A percentile compares a stretch with the other conserved stretches of the same genome.
Conservation (phyloP, 371 early-diverging fungal species). For the Mortierella sp. region DNA sequence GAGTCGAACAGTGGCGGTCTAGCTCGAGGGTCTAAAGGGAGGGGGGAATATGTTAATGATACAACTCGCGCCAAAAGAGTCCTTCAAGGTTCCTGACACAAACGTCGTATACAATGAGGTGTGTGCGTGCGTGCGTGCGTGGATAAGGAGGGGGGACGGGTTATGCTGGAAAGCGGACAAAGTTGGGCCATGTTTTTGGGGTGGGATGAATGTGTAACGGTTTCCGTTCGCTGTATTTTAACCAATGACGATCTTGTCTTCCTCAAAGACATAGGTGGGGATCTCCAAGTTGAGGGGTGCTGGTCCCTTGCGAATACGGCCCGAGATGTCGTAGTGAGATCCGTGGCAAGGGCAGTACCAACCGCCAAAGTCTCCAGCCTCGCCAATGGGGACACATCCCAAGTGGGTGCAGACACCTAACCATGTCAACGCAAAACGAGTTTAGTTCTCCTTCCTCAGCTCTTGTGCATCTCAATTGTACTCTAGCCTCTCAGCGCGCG, state of each 20-base stretch:
- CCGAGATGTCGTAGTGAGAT: constrained; percentile 73
- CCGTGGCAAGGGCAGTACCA: constrained; percentile 99
- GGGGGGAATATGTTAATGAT: no score
- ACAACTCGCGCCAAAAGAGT: no score
- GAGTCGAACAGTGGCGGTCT: no score
- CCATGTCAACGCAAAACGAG: not conserved
- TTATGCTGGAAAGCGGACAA: no score
- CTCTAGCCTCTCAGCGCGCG: no score
- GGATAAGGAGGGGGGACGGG: no score
- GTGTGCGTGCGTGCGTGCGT: no score
- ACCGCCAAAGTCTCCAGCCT: constrained; percentile 97
- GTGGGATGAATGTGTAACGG: no score
- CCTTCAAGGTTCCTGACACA: no score
- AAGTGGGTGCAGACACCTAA: constrained; percentile 97
- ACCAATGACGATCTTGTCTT: constrained; percentile 69
- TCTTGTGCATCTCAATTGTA: not conserved
- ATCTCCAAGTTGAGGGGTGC: constrained; percentile 98
- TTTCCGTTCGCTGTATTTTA: constrained; percentile 42
- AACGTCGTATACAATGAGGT: no score
- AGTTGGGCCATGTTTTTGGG: no score
- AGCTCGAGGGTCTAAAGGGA: no score
- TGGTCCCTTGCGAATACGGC: constrained; percentile 98
- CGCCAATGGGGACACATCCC: constrained; percentile 98
- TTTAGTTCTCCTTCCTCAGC: not conserved
- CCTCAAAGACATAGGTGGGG: constrained; percentile 81